These are phyloP conservation scores for Tuber melanosporum DNA, from an alignment of 495 filamentous ascomycete genomes.

Conservation along the genomic window DNA sequence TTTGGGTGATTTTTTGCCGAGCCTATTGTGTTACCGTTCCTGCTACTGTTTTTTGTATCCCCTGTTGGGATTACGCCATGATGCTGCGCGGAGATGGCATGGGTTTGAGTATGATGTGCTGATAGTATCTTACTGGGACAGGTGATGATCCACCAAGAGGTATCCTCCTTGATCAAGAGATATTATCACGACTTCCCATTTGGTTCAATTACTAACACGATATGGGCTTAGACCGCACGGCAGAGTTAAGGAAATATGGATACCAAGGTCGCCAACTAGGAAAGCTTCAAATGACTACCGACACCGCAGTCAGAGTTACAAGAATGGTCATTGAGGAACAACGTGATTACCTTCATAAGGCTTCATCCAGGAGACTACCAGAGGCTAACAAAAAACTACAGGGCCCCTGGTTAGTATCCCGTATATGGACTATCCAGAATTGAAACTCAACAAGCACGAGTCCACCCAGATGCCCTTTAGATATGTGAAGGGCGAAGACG, in stretches of 20 bases:
- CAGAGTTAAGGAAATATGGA: constrained; percentile 85
- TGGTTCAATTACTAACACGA: neutral
- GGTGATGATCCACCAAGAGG: constrained; percentile 94
- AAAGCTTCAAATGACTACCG: constrained; percentile 95
- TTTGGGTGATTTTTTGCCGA: constrained; percentile 21
- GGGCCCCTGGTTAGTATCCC: constrained; percentile 67
- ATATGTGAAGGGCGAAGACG: constrained; percentile 71
- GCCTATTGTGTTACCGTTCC: constrained; percentile 1
- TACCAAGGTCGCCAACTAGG: constrained; percentile 83
- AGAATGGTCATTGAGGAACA: constrained; percentile 78
- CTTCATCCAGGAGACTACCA: constrained; percentile 2
- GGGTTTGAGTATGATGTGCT: constrained; percentile 7
- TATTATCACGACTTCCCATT: constrained; percentile 4
- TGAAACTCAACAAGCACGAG: constrained; percentile 83
- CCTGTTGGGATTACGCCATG: constrained; percentile 16
- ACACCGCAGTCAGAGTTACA: constrained; percentile 91
- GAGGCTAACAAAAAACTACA: constrained; percentile 40
- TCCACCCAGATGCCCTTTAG: constrained; percentile 96
- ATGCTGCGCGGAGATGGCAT: constrained; percentile 17
- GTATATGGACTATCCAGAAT: constrained; percentile 80
- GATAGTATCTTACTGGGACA: constrained; percentile 41
- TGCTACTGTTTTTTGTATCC: neutral
- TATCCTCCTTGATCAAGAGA: constrained; percentile 44
- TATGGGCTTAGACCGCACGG: constrained; percentile 66
- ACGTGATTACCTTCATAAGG: constrained; percentile 47